Base-by-base conservation (phyloP, 495 filamentous ascomycete species). In the Wilcoxina mikolae region DNA sequence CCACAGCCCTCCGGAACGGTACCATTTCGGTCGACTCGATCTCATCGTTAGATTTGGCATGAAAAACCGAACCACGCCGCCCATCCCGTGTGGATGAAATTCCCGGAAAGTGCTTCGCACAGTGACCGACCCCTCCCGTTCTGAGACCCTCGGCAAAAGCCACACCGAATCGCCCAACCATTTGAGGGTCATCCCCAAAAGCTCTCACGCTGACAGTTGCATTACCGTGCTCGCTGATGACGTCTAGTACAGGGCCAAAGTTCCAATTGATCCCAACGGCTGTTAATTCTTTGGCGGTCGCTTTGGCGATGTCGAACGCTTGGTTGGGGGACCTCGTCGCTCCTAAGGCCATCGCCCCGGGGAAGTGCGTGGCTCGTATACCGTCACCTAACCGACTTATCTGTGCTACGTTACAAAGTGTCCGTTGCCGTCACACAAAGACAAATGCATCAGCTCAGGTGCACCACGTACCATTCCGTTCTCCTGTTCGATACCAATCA, bases 261-360 rank as follows among this genome's bases (percentile, higher is more conserved):
- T 66, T 66, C 66, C 65, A 68, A 49, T 68, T 68, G 23, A 68
- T 64, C 20, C 66, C 66, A 23, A 68, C 62, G 38, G 66, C 62
- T 17, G 58, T 56, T 7, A 68, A 51, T 51, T 68, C 65, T 56
- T 58, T 59, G 4, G 59, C 66, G n/a, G 62, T 68, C 22, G 66
- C 66, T 31, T 65, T 67, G 15, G 65, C 66, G 31, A 68, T 54
- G 22, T 68, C 66, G 53, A 66, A 68, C 18, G 66, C 60, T 54
- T 64, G 55, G 28, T 60, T 64, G 39, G 66, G 59, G 10, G 66
- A 66, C 43, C 66, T 54, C 51, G 66, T 68, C 53, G 66, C 66
- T 22, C 66, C 59, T 23, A 68, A 41, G 33, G 66, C 56, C 66
- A 68, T 68, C 11, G 66, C 52, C 12, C 66, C 66, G n/a, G 66